Conservation (phyloP, 2,329 filamentous ascomycete genomes). For the Aureobasidium musti region DNA sequence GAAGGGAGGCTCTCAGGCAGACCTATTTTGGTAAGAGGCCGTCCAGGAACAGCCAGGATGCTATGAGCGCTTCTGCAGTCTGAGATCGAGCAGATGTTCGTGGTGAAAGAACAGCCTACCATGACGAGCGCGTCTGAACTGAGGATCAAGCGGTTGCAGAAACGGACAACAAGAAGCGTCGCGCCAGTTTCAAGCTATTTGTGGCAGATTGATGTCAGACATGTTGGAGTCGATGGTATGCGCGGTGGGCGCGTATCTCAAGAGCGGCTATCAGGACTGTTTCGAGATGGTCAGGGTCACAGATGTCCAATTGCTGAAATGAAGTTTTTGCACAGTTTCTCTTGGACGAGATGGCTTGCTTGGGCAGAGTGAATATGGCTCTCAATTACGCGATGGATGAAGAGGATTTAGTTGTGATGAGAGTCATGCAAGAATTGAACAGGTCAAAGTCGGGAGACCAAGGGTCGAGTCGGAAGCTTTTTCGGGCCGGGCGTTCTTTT, state of each 20-base stretch:
- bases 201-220: constrained; percentile 11
- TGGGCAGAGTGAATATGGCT: too few species aligned
- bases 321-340: background rate
- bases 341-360: too few species aligned
- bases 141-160: constrained; percentile 33
- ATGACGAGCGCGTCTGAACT: constrained; percentile 32
- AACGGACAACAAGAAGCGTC: constrained; percentile 33
- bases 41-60: constrained; percentile 6
- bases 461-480: background rate
- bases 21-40: constrained; percentile 22
- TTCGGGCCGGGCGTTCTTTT: constrained; percentile 1
- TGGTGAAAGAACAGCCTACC: constrained; percentile 26
- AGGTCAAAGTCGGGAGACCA: background rate
- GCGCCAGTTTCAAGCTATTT: constrained; percentile 38
- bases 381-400: too few species aligned
- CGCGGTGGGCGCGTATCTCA: constrained; percentile 21
- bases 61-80: constrained; percentile 17
- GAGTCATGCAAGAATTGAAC: background rate
- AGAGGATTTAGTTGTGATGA: background rate
- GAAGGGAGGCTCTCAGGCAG: background rate
- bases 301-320: background rate
- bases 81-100: background rate
- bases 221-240: constrained; percentile 13
- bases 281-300: background rate
- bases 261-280: constrained; percentile 7